Evolutionary conservation across 2,329 filamentous ascomycete species (phyloP).

Genomic region (Ophiostoma sp.): DNA sequence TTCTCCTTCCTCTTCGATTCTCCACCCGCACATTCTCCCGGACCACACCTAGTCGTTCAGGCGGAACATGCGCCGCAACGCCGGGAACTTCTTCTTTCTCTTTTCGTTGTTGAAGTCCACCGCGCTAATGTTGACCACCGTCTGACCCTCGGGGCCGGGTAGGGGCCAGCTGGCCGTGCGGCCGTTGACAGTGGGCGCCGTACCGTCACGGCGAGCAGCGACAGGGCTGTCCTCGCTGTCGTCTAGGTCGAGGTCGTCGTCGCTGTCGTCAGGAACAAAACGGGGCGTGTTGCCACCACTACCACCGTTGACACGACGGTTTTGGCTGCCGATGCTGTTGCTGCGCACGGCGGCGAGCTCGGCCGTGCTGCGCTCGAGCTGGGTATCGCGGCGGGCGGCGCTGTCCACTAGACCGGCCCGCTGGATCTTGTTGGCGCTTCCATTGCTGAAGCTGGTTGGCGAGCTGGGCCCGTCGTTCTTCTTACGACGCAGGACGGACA

Average conservation of each 20-base stretch:
- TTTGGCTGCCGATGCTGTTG: slow-evolving; percentile 35
- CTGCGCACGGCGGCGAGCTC: slow-evolving; percentile 52
- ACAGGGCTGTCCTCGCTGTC: slow-evolving; percentile 24
- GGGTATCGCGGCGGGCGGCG: slow-evolving; percentile 62
- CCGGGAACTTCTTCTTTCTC: slow-evolving; percentile 68
- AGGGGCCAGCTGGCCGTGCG: slow-evolving; percentile 8
- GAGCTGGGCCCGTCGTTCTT: slow-evolving; percentile 44
- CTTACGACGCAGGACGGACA: slow-evolving; percentile 65
- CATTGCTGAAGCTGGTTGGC: slow-evolving; percentile 41
- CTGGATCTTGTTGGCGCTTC: slow-evolving; percentile 53
- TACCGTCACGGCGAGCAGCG: slow-evolving; percentile 44
- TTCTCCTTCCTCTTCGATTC: neutral
- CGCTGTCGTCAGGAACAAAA: slow-evolving; percentile 12
- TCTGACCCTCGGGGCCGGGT: neutral
- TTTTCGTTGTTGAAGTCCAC: slow-evolving; percentile 24
- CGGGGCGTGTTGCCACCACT: slow-evolving; percentile 17
- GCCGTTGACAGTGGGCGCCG: slow-evolving; percentile 35
- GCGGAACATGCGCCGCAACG: slow-evolving; percentile 65
- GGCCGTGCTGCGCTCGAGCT: slow-evolving; percentile 58
- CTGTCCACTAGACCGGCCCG: slow-evolving; percentile 56
- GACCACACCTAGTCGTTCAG: slow-evolving; percentile 41
- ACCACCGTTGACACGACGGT: neutral
- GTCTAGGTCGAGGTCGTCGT: slow-evolving; percentile 32
- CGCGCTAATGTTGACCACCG: neutral
- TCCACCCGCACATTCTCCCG: neutral